phyloP scores from a whole-genome alignment of 306 rosid genomes.

The Carpinus viminea region DNA sequence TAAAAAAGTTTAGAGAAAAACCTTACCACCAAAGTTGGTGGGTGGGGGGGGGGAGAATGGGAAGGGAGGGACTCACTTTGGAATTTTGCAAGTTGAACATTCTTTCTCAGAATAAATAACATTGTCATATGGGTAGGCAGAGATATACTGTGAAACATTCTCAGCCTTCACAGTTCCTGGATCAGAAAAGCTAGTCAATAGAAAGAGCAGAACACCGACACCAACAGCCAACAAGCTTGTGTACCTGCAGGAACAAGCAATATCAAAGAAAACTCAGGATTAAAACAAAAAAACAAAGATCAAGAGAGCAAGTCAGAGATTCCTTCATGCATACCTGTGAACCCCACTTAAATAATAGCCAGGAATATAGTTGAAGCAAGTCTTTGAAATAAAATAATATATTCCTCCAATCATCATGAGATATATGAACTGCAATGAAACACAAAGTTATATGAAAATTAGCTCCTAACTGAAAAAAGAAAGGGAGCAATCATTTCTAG shows the following conservation, averaged over 20 bases:
- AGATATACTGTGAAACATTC: constrained; percentile 74
- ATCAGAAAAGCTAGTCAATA: constrained; percentile 90
- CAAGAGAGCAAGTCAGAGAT: constrained; percentile 5
- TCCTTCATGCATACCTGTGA: constrained; percentile 60
- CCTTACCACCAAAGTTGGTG: not conserved
- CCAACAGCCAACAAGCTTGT: constrained; percentile 71
- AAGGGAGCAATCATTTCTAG: not conserved
- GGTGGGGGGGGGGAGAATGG: not conserved
- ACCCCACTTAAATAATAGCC: constrained; percentile 75
- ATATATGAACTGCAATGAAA: constrained; percentile 59
- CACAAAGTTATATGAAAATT: constrained; percentile 8
- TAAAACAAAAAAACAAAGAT: not conserved
- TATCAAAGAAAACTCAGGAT: constrained; percentile 34
- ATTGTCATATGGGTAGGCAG: constrained; percentile 84
- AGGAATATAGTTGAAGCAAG: constrained; percentile 76
- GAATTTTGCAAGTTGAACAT: constrained; percentile 91
- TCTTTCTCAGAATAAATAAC: constrained; percentile 75
- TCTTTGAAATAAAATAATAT: constrained; percentile 55
- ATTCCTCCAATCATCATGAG: constrained; percentile 59
- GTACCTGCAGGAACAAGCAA: constrained; percentile 58
- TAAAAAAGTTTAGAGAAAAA: constrained; percentile 10
- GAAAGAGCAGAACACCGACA: constrained; percentile 78
- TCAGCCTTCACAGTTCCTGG: constrained; percentile 74
- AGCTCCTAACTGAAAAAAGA: constrained; percentile 4
- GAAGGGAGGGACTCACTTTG: constrained; percentile 55